Percentiles rank a stretch among this genome's conserved stretches.
phyloP scores from a whole-genome alignment of 305 asterid species.

The Fraxinus angustifolia region DNA sequence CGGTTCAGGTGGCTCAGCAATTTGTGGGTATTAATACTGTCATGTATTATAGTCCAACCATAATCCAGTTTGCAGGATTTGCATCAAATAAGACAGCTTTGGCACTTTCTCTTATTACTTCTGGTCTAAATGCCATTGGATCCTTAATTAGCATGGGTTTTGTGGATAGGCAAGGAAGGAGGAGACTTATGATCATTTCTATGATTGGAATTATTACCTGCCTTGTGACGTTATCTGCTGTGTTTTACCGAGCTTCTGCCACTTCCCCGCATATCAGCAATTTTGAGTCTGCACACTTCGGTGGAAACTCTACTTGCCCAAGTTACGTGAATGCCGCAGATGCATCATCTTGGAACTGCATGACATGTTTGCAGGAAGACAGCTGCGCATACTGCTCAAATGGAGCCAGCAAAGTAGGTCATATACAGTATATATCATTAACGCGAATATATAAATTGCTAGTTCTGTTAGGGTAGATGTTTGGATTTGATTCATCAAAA shows the following conservation, averaged over 20 bases:
- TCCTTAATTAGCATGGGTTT: conserved; percentile 63
- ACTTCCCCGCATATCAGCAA: conserved; percentile 48
- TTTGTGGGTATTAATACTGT: conserved; percentile 77
- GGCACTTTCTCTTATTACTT: conserved; percentile 57
- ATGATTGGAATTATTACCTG: conserved; percentile 62
- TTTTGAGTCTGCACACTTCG: conserved; percentile 37
- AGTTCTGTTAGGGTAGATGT: neutral
- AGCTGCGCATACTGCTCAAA: conserved; percentile 60
- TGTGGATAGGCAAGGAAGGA: conserved; percentile 60
- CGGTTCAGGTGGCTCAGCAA: conserved; percentile 72
- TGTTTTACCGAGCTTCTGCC: conserved; percentile 48
- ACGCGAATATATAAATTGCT: neutral
- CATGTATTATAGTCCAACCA: conserved; percentile 74
- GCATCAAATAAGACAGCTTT: conserved; percentile 65
- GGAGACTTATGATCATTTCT: conserved; percentile 57
- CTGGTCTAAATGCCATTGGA: conserved; percentile 63
- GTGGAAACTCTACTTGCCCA: conserved; percentile 50
- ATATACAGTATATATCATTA: neutral
- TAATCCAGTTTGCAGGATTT: conserved; percentile 68
- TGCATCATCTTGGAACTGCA: conserved; percentile 59
- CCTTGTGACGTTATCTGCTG: conserved; percentile 39
- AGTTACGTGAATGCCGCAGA: conserved; percentile 37
- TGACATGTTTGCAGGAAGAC: conserved; percentile 43
- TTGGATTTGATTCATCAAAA: neutral
- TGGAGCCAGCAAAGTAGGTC: conserved; percentile 38